phyloP scores from a whole-genome alignment of 2,329 filamentous ascomycete genomes.

The Macrophomina tecta region DNA sequence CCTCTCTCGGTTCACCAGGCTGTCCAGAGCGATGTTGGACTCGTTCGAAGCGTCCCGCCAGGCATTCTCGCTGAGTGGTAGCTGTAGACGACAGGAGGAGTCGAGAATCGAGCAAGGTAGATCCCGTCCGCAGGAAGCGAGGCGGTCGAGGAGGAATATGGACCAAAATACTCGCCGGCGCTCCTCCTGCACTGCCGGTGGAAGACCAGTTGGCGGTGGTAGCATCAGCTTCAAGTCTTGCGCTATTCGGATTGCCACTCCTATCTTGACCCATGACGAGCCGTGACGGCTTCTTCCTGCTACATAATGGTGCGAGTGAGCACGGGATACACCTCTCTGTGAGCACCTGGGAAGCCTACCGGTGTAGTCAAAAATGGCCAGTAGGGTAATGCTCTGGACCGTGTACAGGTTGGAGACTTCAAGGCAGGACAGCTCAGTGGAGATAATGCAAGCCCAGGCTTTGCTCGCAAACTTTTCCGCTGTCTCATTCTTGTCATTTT shows the following conservation, averaged over 20 bases:
- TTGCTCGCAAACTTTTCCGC: neutral
- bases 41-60: neutral
- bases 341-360: neutral
- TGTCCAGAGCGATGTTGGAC: neutral
- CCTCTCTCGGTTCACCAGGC: neutral
- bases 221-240: neutral
- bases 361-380: neutral
- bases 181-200: neutral
- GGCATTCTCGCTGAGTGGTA: neutral
- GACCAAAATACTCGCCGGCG: neutral
- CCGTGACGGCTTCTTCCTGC: neutral
- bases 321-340: neutral
- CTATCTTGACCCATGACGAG: neutral
- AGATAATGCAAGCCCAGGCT: neutral
- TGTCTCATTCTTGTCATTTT: neutral
- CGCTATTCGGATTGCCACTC: neutral
- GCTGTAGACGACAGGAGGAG: neutral
- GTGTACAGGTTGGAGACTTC: neutral
- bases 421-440: neutral
- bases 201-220: neutral
- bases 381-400: neutral
- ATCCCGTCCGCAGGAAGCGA: neutral
- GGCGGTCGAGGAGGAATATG: neutral
- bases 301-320: neutral
- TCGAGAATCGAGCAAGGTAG: conserved; percentile 6